Evolutionary conservation across 1,284 basidiomycete genomes (phyloP).

Genomic region (Ceratobasidium sp.): DNA sequence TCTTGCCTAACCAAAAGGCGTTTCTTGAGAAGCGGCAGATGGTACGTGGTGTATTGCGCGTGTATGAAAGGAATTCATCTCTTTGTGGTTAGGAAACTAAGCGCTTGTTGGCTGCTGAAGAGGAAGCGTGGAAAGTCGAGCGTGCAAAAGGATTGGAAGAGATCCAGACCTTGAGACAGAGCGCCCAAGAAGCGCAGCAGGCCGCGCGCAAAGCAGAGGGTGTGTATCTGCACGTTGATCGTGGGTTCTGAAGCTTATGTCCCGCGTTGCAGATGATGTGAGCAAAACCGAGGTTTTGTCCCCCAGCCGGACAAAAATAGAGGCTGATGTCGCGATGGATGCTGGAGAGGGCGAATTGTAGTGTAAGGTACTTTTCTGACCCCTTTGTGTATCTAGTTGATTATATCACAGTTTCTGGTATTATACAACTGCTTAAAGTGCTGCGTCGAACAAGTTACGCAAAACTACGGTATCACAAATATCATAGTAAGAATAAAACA

Average conservation of each 20-base stretch:
- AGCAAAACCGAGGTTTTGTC: slow-evolving; percentile 1
- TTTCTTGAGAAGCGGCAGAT: slow-evolving; percentile 71
- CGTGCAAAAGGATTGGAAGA: slow-evolving; percentile 71
- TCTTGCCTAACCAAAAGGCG: slow-evolving; percentile 76
- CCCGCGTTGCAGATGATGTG: not conserved
- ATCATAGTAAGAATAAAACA: not conserved
- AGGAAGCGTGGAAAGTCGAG: slow-evolving; percentile 73
- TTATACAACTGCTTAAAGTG: not conserved
- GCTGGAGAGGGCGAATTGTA: slow-evolving; percentile 23
- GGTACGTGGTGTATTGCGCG: slow-evolving; percentile 61
- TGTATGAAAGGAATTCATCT: not conserved
- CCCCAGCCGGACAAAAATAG: not conserved
- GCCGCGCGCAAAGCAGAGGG: slow-evolving; percentile 26
- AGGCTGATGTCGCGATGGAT: slow-evolving; percentile 25
- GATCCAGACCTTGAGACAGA: slow-evolving; percentile 69
- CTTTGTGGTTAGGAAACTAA: slow-evolving; percentile 65
- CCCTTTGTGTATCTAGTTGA: slow-evolving; percentile 28
- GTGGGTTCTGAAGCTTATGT: not conserved
- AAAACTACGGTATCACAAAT: not conserved
- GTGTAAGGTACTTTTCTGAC: slow-evolving; percentile 35
- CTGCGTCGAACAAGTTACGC: not conserved
- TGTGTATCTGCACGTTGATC: not conserved
- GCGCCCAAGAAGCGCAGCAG: slow-evolving; percentile 65
- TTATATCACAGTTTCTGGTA: slow-evolving; percentile 15
- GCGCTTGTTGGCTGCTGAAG: slow-evolving; percentile 63